Evolutionary conservation across 306 rosid genomes (phyloP), one percentile per base, ranked within the genome.

Genomic region (Cicer bijugum): DNA sequence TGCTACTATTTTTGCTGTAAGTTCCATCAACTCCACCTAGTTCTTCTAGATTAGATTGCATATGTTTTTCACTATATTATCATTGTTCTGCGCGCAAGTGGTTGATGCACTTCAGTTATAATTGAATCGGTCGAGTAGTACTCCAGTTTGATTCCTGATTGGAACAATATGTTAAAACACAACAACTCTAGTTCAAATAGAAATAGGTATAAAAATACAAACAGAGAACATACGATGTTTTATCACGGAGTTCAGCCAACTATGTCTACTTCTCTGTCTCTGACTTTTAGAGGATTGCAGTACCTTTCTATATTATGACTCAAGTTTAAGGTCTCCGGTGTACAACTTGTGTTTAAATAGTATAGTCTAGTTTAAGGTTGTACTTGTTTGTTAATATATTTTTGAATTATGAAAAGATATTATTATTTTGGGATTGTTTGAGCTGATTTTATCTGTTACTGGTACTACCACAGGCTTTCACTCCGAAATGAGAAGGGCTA

Each of bases 391-490:
- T 52, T 50, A 28, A 28, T 28, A 28, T 28, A 28, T 28, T 17
- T 50, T 15, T 15, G 58, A 51, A 51, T 15, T 51, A 51, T 14
- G 2, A 23, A 57, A 10, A 9, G 20, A 8, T 55, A 12, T 9
- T 11, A 40, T 9, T 23, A 56, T 64, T 37, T 2, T 72, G 47
- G 2, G 19, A 14, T 48, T 38, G 33, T 51, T 35, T 73, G 69
- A 69, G 38, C 58, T 87, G 70, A 75, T 43, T 59, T 58, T 47
- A 59, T 74, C 38, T 69, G 10, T 69, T 57, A 12, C 5, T 59
- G 66, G 33, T 28, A 28, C 72, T 76, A 14, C 47, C 14, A 2
- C 91, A 92, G 97, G 86, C 98, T 69, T 92, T 90, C 81, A 78
- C 93, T 14, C 91, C 80, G 58, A 80, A 80, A 77, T 80, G 68